Conservation (phyloP, 1,139 yeast species). For the Trichomonascaceae sp. region DNA sequence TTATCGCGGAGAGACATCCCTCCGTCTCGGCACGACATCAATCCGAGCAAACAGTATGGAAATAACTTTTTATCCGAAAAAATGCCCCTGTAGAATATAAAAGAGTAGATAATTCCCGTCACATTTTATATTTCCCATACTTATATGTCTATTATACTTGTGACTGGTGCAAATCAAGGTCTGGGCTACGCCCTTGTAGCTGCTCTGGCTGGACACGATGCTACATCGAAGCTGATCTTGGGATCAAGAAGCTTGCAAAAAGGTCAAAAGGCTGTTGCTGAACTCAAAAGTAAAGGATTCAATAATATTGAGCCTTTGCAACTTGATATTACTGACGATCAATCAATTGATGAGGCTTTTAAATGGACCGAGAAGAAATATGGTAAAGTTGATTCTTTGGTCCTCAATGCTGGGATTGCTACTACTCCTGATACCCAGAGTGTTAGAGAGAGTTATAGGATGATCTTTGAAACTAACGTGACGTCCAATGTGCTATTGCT, state of each 20-base stretch:
- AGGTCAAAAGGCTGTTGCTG: conserved; percentile 2
- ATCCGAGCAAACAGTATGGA: no score
- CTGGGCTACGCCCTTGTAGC: conserved; percentile 2
- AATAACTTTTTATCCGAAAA: no score
- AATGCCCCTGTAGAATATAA: no score
- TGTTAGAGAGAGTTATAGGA: conserved; percentile 17
- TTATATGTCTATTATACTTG: conserved; percentile 6
- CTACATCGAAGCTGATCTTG: conserved; percentile 2
- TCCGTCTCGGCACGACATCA: no score
- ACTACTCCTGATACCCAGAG: not conserved
- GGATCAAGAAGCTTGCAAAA: conserved; percentile 1
- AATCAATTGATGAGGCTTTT: conserved; percentile 5
- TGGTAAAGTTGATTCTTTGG: conserved; percentile 18
- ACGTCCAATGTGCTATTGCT: not conserved
- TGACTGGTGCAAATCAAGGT: conserved; percentile 10
- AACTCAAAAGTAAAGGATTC: not conserved
- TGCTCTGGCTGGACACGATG: not conserved
- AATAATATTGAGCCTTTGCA: not conserved
- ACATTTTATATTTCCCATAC: no score
- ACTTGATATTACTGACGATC: conserved; percentile 6
- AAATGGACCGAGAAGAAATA: conserved; percentile 13
- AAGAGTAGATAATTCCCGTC: not conserved
- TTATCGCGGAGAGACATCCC: no score
- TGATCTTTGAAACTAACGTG: conserved; percentile 20
- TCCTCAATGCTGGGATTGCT: conserved; percentile 20